Percentiles rank a stretch among this genome's conserved stretches.
Conservation (phyloP, 2,329 filamentous ascomycete genomes). For the Xylaria sp. region DNA sequence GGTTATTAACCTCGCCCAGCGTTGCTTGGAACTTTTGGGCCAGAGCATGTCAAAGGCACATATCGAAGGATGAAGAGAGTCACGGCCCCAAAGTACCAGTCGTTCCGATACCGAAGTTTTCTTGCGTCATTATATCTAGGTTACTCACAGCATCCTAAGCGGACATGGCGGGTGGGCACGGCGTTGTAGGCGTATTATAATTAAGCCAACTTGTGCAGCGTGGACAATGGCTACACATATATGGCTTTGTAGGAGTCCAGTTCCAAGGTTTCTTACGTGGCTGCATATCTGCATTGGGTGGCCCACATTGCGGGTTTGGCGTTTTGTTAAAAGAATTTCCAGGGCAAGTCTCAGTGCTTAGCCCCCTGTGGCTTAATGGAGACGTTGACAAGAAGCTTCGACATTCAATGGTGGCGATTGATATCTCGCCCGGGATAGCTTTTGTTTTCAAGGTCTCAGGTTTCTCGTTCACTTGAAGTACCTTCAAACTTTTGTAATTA, state of each 20-base stretch:
- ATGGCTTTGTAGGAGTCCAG: conserved; percentile 42
- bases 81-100: conserved; percentile 10
- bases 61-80: conserved; percentile 74
- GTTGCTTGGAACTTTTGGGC: conserved; percentile 87
- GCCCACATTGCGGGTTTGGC: conserved; percentile 39
- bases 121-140: conserved; percentile 48
- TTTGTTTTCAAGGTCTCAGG: conserved; percentile 26
- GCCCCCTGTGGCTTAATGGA: conserved; percentile 30
- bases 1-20: conserved; percentile 88
- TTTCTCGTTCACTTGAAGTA: conserved; percentile 19
- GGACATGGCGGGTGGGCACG: conserved; percentile 54
- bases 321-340: conserved; percentile 39
- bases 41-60: conserved; percentile 81
- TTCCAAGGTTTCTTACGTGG: conserved; percentile 40
- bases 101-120: conserved; percentile 39
- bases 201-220: conserved; percentile 49
- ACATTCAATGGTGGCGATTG: conserved; percentile 15
- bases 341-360: conserved; percentile 34
- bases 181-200: conserved; percentile 57
- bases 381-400: conserved; percentile 19
- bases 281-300: conserved; percentile 50
- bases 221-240: conserved; percentile 37
- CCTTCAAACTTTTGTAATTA: conserved; percentile 47
- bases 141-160: conserved; percentile 49
- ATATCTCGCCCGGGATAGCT: conserved; percentile 27